Percentiles rank a stretch among this genome's conserved stretches.
Conservation (phyloP, 768 basidiomycete species). For the Amanita thiersii region DNA sequence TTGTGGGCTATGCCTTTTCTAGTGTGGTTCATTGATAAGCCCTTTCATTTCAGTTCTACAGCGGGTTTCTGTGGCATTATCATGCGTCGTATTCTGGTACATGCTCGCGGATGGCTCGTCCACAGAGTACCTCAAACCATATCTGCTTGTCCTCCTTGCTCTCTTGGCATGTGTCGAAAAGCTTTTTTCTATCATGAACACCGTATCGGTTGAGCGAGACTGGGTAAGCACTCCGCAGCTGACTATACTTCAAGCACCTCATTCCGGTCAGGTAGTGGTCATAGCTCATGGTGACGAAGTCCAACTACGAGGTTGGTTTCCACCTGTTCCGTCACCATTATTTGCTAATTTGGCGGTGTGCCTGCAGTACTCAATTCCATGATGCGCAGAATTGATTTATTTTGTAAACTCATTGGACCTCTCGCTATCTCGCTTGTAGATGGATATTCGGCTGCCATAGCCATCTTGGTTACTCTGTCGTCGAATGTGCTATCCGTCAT, state of each 20-base stretch:
- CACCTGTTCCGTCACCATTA: background rate
- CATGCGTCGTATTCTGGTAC: constrained; percentile 16
- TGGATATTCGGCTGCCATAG: constrained; percentile 15
- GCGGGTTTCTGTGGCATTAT: constrained; percentile 14
- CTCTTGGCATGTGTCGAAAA: constrained; percentile 18
- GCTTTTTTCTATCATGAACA: constrained; percentile 18
- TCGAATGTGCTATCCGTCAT: constrained; percentile 15
- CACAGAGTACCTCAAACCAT: constrained; percentile 1
- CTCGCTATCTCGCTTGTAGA: constrained; percentile 18
- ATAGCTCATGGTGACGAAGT: constrained; percentile 7
- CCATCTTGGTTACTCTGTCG: constrained; percentile 13
- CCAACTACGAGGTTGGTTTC: constrained; percentile 3
- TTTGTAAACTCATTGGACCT: constrained; percentile 19
- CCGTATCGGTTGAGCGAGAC: constrained; percentile 19
- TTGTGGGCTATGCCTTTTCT: background rate
- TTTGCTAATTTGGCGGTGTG: background rate
- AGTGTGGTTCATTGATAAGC: background rate
- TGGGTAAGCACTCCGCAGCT: constrained; percentile 15
- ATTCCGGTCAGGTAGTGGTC: constrained; percentile 3
- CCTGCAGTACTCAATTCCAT: constrained; percentile 16
- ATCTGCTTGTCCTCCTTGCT: constrained; percentile 7
- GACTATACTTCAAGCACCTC: background rate
- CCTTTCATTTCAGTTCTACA: constrained; percentile 12
- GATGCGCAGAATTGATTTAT: constrained; percentile 23
- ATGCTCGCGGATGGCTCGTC: constrained; percentile 6